phyloP scores from a whole-genome alignment of 192 early-diverging fungal species.

The Martensiomyces pterosporus region DNA sequence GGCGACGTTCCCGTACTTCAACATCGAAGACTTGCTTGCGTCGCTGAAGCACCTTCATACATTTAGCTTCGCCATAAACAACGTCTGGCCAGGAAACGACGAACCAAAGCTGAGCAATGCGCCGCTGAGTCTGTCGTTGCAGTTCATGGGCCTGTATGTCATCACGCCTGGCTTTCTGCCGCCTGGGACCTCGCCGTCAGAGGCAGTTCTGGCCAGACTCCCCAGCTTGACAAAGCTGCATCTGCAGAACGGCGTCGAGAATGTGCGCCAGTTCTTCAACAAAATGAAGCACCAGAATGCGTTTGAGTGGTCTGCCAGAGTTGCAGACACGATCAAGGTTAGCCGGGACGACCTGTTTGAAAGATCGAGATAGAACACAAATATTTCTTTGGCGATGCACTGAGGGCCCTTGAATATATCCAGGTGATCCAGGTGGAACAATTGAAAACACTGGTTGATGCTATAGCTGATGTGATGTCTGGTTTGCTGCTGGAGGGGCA shows the following conservation, averaged over 20 bases:
- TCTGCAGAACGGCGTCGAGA: constrained; percentile 1
- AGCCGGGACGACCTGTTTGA: not conserved
- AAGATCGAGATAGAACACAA: not conserved
- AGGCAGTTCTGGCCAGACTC: constrained; percentile 10
- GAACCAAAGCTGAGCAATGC: constrained; percentile 5
- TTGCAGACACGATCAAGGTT: constrained; percentile 6
- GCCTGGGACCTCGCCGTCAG: not conserved
- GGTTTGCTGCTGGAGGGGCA: too few species aligned
- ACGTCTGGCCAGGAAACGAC: too few species aligned
- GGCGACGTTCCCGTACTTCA: constrained; percentile 10
- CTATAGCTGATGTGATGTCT: too few species aligned
- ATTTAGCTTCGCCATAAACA: constrained; percentile 9
- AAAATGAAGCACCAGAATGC: not conserved
- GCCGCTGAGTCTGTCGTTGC: too few species aligned
- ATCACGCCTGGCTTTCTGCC: not conserved
- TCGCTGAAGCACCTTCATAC: constrained; percentile 7
- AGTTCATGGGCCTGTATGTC: constrained; percentile 6
- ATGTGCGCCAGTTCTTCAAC: not conserved
- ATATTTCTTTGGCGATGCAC: not conserved
- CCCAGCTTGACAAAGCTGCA: constrained; percentile 1
- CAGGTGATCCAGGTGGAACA: not conserved
- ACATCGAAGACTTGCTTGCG: constrained; percentile 1
- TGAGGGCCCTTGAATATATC: not conserved
- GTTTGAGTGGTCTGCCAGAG: constrained; percentile 12
- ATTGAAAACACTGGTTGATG: not conserved